Conservation (phyloP, 495 filamentous ascomycete species). For the Cladorrhinum samala region DNA sequence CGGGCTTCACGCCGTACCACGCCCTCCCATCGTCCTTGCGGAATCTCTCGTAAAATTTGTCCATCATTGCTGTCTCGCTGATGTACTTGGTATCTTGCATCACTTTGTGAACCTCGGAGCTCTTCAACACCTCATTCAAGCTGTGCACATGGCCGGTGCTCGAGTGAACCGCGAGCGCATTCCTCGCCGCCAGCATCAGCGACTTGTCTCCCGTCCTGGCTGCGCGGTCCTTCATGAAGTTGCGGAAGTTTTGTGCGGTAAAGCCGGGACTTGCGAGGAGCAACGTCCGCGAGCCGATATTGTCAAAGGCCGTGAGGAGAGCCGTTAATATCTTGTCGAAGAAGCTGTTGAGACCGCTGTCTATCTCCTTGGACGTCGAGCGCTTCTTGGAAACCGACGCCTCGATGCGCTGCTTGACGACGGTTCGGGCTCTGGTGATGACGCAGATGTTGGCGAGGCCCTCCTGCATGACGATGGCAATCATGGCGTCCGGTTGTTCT, state of each 20-base stretch:
- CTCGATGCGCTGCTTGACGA: constrained; percentile 83
- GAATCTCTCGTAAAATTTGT: constrained; percentile 72
- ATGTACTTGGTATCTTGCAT: constrained; percentile 83
- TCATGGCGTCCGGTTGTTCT: constrained; percentile 69
- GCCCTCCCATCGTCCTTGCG: constrained; percentile 83
- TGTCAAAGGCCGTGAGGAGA: constrained; percentile 71
- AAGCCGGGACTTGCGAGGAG: constrained; percentile 89
- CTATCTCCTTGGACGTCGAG: constrained; percentile 53
- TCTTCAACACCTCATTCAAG: constrained; percentile 78
- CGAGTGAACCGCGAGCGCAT: constrained; percentile 71
- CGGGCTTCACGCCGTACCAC: constrained; percentile 84
- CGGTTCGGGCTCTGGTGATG: constrained; percentile 84
- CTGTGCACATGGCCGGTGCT: constrained; percentile 78
- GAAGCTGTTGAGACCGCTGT: constrained; percentile 75
- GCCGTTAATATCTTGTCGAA: constrained; percentile 72
- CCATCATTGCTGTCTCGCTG: constrained; percentile 77
- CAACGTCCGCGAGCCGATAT: constrained; percentile 61
- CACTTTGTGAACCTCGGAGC: constrained; percentile 64
- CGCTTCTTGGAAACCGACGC: constrained; percentile 76
- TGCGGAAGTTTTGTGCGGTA: constrained; percentile 70
- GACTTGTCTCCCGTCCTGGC: constrained; percentile 58
- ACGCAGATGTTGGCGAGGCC: constrained; percentile 89
- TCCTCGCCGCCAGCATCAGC: constrained; percentile 53
- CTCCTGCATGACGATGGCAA: constrained; percentile 91
- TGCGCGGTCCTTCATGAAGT: constrained; percentile 69